Evolutionary conservation across 805 yeast species (phyloP).

Genomic region (Saccharomyces mikatae): DNA sequence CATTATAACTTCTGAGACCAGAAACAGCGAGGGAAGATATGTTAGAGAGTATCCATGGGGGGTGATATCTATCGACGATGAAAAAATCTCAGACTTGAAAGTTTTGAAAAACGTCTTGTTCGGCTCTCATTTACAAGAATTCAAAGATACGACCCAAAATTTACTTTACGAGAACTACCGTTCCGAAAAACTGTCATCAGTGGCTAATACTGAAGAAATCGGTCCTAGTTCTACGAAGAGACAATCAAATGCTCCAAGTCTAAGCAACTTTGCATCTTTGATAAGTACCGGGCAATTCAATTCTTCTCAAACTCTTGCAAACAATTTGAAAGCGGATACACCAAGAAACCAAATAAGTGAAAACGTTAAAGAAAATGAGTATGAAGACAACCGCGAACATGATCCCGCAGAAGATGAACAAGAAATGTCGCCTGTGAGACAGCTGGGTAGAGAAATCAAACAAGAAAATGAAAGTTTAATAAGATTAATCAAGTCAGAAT

Average conservation of each 20-base stretch:
- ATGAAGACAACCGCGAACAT: not conserved
- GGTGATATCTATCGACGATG: slow-evolving; percentile 41
- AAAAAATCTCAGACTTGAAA: slow-evolving; percentile 44
- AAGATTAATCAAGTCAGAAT: slow-evolving; percentile 31
- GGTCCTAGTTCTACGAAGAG: slow-evolving; percentile 13
- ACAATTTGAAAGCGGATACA: slow-evolving; percentile 12
- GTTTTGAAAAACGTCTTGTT: slow-evolving; percentile 60
- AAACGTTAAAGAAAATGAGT: not conserved
- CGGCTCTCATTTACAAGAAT: slow-evolving; percentile 77
- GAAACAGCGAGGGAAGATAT: slow-evolving; percentile 47
- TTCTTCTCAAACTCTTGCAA: slow-evolving; percentile 16
- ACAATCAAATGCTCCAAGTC: slow-evolving; percentile 30
- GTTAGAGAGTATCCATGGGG: slow-evolving; percentile 79
- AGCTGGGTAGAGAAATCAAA: slow-evolving; percentile 30
- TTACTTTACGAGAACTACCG: slow-evolving; percentile 71
- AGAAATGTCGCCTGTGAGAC: slow-evolving; percentile 33
- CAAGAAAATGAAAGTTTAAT: slow-evolving; percentile 34
- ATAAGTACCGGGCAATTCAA: slow-evolving; percentile 30
- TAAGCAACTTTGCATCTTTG: slow-evolving; percentile 31
- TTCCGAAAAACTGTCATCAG: slow-evolving; percentile 63
- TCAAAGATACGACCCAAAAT: slow-evolving; percentile 73
- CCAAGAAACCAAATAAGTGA: slow-evolving; percentile 11
- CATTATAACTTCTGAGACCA: slow-evolving; percentile 55
- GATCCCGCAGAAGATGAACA: slow-evolving; percentile 6
- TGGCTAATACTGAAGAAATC: slow-evolving; percentile 31